phyloP scores from a whole-genome alignment of 116 monocot species.

The Phalaenopsis hybrid region DNA sequence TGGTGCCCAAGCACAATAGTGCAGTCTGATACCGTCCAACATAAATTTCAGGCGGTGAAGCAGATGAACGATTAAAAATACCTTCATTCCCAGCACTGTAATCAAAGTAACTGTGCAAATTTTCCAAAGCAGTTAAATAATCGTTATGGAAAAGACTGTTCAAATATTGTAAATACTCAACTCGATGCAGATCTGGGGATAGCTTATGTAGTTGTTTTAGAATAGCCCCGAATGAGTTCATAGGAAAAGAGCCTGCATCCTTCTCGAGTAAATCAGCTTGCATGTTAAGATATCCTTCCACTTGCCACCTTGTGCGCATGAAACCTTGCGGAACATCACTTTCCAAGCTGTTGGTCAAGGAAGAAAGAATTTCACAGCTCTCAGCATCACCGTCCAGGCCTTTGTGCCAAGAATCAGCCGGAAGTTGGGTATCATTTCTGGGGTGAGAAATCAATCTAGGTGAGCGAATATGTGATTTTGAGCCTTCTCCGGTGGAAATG shows the following conservation, averaged over 20 bases:
- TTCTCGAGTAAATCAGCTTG: conserved; percentile 94
- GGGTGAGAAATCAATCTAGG: conserved; percentile 20
- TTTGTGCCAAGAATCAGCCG: conserved; percentile 23
- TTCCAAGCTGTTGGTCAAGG: conserved; percentile 23
- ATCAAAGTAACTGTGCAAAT: conserved; percentile 86
- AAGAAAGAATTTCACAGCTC: conserved; percentile 15
- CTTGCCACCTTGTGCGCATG: conserved; percentile 73
- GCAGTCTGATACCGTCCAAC: conserved; percentile 79
- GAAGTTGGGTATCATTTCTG: conserved; percentile 12
- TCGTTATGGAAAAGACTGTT: conserved; percentile 74
- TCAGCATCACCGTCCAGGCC: conserved; percentile 12
- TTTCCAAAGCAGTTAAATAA: conserved; percentile 69
- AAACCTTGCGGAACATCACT: conserved; percentile 45
- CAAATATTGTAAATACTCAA: conserved; percentile 72
- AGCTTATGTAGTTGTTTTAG: conserved; percentile 65
- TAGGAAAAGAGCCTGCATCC: conserved; percentile 60
- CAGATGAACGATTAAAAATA: conserved; percentile 49
- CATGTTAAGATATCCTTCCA: conserved; percentile 76
- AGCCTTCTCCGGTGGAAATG: conserved; percentile 31
- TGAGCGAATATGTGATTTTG: conserved; percentile 19
- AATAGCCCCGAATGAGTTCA: conserved; percentile 51
- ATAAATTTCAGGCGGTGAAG: conserved; percentile 29
- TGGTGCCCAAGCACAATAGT: conserved; percentile 76
- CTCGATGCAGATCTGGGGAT: conserved; percentile 85
- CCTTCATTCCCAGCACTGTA: conserved; percentile 95